These are phyloP conservation scores for Botrytis aclada DNA, from an alignment of 2,329 filamentous ascomycete species.

Conservation along the genomic window DNA sequence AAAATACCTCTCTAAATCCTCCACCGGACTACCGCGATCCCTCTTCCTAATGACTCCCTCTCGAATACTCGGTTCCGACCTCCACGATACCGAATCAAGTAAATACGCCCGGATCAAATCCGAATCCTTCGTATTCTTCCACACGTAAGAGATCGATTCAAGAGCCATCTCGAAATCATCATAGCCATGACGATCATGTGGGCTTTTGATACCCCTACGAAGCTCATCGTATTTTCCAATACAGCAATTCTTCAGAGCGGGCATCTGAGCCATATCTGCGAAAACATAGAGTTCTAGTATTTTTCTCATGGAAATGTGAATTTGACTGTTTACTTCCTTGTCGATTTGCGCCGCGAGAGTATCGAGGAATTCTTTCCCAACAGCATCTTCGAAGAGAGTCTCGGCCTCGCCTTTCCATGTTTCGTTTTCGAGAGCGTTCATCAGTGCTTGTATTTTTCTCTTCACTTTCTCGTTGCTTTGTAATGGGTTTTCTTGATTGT, in stretches of 20 bases:
- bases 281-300: background rate
- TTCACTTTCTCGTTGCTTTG: background rate
- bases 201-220: background rate
- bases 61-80: background rate
- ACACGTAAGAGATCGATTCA: background rate
- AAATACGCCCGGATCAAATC: background rate
- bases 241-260: background rate
- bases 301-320: background rate
- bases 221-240: background rate
- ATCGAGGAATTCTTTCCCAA: background rate
- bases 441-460: background rate
- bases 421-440: background rate
- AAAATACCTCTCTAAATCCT: background rate
- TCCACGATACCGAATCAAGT: background rate
- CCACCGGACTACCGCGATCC: background rate
- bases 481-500: fast-evolving
- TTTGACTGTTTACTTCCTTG: background rate
- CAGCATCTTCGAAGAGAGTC: background rate
- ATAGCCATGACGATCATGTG: background rate
- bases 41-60: background rate
- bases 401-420: background rate
- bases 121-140: background rate
- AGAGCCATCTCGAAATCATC: background rate
- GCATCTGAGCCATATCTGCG: background rate
- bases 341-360: background rate